Percentiles rank a stretch among this genome's conserved stretches.
phyloP scores from a whole-genome alignment of 257 asterid species.

The Solanum habrochaites region DNA sequence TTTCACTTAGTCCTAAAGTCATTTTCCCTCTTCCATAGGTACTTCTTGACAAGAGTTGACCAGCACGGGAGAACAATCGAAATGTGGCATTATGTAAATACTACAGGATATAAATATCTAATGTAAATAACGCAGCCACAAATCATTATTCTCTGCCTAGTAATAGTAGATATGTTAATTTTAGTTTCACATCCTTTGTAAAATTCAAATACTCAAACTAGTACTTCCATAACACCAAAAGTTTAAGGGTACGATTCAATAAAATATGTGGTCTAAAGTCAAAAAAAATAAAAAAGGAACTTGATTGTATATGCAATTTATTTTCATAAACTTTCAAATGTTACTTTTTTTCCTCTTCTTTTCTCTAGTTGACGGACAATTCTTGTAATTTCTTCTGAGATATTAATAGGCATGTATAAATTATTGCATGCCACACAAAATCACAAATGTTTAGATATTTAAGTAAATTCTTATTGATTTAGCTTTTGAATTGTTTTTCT shows the following conservation, averaged over 20 bases:
- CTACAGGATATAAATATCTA: too few relatives aligned
- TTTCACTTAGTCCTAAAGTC: too few relatives aligned
- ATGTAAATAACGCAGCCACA: too few relatives aligned
- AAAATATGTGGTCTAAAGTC: neutral
- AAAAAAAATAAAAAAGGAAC: neutral
- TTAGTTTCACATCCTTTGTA: neutral
- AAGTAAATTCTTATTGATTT: neutral
- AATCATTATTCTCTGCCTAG: too few relatives aligned
- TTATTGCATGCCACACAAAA: neutral
- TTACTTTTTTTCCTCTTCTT: neutral
- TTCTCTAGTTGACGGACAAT: neutral
- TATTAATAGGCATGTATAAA: neutral
- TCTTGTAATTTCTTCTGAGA: too few relatives aligned
- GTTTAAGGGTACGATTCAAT: neutral
- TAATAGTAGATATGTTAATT: neutral
- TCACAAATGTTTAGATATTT: neutral
- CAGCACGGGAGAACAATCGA: too few relatives aligned
- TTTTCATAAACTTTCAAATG: neutral
- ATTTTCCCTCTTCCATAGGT: too few relatives aligned
- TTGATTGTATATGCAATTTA: too few relatives aligned
- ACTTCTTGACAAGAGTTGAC: too few relatives aligned
- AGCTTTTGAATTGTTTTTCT: neutral
- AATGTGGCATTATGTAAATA: too few relatives aligned
- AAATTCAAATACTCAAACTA: neutral
- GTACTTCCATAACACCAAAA: neutral